Evolutionary conservation across 129 eudicot species (phyloP).

Genomic region (Centaurea solstitialis): DNA sequence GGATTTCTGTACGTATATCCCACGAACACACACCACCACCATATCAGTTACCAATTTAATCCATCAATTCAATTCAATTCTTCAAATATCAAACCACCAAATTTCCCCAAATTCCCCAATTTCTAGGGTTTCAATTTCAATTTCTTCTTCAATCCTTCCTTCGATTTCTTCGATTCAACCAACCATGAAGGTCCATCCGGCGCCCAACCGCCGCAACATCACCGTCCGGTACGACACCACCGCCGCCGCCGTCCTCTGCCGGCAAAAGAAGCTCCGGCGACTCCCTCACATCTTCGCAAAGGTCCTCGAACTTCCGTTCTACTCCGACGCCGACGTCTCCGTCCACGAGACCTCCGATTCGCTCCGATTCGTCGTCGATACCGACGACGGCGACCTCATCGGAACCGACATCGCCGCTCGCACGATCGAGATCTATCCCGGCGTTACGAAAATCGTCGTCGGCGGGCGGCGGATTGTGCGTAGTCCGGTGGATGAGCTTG

Average conservation of each 20-base stretch:
- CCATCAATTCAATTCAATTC: not conserved
- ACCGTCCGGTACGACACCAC: constrained; percentile 62
- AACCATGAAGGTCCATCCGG: constrained; percentile 89
- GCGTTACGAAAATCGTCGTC: constrained; percentile 77
- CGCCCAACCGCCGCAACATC: constrained; percentile 60
- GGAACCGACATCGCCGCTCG: constrained; percentile 56
- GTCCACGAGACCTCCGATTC: constrained; percentile 62
- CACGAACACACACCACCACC: constrained; percentile 25
- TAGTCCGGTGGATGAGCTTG: constrained; percentile 44
- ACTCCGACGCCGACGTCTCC: constrained; percentile 76
- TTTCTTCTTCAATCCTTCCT: too few relatives aligned
- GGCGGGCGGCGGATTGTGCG: constrained; percentile 28
- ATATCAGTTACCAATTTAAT: constrained; percentile 13
- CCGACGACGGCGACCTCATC: constrained; percentile 59
- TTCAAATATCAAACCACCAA: not conserved
- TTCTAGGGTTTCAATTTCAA: constrained; percentile 26
- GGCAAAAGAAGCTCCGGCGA: constrained; percentile 82
- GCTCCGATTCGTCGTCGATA: constrained; percentile 52
- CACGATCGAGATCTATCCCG: constrained; percentile 78
- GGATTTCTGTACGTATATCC: constrained; percentile 10
- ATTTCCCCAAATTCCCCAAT: not conserved
- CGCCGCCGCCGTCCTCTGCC: constrained; percentile 27
- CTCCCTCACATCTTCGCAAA: constrained; percentile 97
- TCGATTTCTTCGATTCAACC: constrained; percentile 4
- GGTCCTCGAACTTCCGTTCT: constrained; percentile 87